Base-by-base conservation (phyloP, 1,139 yeast species). In the Torulaspora globosa region DNA sequence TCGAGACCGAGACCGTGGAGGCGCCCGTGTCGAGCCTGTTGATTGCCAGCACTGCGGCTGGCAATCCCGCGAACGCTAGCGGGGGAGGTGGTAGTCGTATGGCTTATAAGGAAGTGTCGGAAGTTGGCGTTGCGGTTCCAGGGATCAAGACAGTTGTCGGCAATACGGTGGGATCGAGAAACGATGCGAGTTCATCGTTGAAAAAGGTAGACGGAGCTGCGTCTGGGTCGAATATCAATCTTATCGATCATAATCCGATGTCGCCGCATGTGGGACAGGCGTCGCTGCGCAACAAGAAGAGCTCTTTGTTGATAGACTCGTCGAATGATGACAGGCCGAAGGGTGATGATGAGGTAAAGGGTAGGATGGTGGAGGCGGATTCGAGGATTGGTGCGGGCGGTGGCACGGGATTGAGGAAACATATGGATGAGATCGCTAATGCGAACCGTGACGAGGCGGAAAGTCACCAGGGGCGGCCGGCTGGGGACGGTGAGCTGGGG, bases 1-100 rank as follows among this genome's bases (percentile, higher is more conserved):
- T 66, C 18, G 70, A 65, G 48, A 63, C 69, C 10, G 70, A 66
- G 48, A 64, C 67, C 1, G 69, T 66, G 24, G 65, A 65, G 39
- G 59, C 69, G 11, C 59, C 65, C 5, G 50, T 45, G 3, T 45
- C 47, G 26, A 36, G 50, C 11, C 39, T 47, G 19, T 35, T 47
- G 23, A 42, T 46, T 31, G 33, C 47, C 14, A 48, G 39, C 23
- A 37, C 43, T 18, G 48, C 26, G 5, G 34, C 45, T 24, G 41
- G 27, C 23, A 39, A 38, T 24, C 14, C 23, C 10, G 31, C 21
- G 18, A 24, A 12, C 19, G 39, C 7, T 27, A 35, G 31, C 15
- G 32, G 14, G 3, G 8, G 28, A 7, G 10, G 18, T 16, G 32
- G 36, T n/a, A 18, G 15, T 14, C 27, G 32, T 11, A 12, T 26